Evolutionary conservation across 257 asterid species (phyloP), one percentile per base, ranked within the genome.

Genomic region (Primulina tabacum): DNA sequence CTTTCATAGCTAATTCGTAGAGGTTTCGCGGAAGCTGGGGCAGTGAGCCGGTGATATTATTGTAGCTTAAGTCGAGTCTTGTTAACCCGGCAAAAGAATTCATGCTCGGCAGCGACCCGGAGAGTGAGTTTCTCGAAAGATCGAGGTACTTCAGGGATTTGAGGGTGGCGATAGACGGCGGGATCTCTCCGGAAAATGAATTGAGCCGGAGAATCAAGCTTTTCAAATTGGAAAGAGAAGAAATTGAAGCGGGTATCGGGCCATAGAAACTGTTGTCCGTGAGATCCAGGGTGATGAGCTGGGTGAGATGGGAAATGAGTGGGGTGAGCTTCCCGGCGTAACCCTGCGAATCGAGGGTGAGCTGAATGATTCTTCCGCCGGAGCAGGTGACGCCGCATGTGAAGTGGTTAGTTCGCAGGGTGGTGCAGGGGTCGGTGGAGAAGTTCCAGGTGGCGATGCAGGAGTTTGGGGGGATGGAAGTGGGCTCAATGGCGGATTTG

Each of bases 401-500:
- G 88, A 93, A 93, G 81, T 86, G 77, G 68, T 84, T 82, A 62
- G 86, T 79, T 26, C 93, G 78, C 29, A 95, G 97, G 76, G 71
- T 83, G 61, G 90, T 79, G 77, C 99, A 93, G 34, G 99, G 97
- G 20, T 93, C 98, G 73, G 84, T 64, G 57, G 96, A 53, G 85
- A 93, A 93, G 82, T 87, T 82, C 99, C 99, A 93, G 4, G 99
- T 79, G 73, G 86, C 87, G 62, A 93, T 86, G 76, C 99, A 93
- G 29, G 99, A 90, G 68, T 87, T 74, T 12, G 92, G 71, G 2
- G 91, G 92, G 11, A 93, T 82, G 26, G 97, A 75, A 8, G 83
- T 28, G 10, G 96, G 76, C 21, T 79, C 79, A 53, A 90, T 73
- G 30, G 95, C 78, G 64, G 94, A 73, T 79, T 83, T 93, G 83